Conservation (phyloP, 1,284 basidiomycete genomes). For the Erythrobasidium hasegawianum region DNA sequence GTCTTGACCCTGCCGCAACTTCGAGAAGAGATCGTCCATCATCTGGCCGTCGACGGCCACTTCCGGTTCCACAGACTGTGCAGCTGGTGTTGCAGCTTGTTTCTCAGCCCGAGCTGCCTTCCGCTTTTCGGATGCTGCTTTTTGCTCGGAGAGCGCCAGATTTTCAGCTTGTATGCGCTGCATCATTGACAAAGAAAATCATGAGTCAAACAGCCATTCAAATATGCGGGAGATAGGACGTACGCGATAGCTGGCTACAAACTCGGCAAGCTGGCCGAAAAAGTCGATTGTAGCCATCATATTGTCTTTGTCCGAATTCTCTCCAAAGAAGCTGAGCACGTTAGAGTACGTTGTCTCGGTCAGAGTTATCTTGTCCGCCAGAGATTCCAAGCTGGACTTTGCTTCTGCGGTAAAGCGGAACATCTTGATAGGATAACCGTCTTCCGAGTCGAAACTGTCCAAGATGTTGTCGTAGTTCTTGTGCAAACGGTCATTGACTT, state of each 20-base stretch:
- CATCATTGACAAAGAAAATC: not conserved
- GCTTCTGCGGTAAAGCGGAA: slow-evolving; percentile 77
- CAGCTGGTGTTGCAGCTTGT: not conserved
- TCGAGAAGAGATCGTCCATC: slow-evolving; percentile 25
- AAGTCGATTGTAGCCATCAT: slow-evolving; percentile 61
- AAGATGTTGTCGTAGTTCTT: slow-evolving; percentile 68
- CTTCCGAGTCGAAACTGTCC: slow-evolving; percentile 56
- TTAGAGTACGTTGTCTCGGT: slow-evolving; percentile 76
- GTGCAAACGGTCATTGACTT: slow-evolving; percentile 70
- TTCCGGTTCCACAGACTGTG: not conserved
- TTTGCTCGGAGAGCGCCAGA: slow-evolving; percentile 7
- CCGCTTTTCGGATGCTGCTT: slow-evolving; percentile 11
- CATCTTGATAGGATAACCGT: slow-evolving; percentile 82
- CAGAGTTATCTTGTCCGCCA: slow-evolving; percentile 76
- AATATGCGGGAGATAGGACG: slow-evolving; percentile 41
- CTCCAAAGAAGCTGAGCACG: slow-evolving; percentile 82
- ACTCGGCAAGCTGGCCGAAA: slow-evolving; percentile 94
- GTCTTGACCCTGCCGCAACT: slow-evolving; percentile 15
- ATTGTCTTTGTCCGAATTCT: slow-evolving; percentile 65
- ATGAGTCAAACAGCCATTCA: not conserved
- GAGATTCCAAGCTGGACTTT: slow-evolving; percentile 66
- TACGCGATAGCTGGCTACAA: slow-evolving; percentile 84
- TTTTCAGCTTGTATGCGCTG: slow-evolving; percentile 26
- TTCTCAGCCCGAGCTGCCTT: slow-evolving; percentile 5
- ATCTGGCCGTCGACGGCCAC: slow-evolving; percentile 19